phyloP scores from a whole-genome alignment of 176 grass and related monocot species.

The Eragrostis curvula region DNA sequence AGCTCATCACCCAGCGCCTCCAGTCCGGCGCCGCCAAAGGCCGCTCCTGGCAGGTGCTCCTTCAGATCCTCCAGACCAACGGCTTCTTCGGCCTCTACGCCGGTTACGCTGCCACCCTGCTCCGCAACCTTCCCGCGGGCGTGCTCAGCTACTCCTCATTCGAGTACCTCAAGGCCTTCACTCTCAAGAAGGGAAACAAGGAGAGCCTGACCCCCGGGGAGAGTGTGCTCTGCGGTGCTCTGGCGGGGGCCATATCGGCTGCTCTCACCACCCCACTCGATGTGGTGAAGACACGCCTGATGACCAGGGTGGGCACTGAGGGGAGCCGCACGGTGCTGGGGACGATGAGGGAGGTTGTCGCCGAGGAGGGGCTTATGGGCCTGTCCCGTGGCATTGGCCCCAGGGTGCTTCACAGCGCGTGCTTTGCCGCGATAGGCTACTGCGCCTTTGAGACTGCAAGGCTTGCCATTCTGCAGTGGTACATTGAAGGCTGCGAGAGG shows the following conservation, averaged over 20 bases:
- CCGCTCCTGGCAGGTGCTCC: conserved; percentile 71
- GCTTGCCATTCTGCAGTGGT: conserved; percentile 66
- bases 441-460: conserved; percentile 86
- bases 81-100: conserved; percentile 87
- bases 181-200: conserved; percentile 38
- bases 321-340: conserved; percentile 70
- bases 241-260: conserved; percentile 79
- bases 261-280: conserved; percentile 85
- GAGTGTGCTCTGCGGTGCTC: conserved; percentile 79
- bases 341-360: conserved; percentile 77
- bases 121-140: conserved; percentile 76
- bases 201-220: conserved; percentile 66
- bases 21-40: conserved; percentile 75
- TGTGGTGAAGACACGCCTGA: conserved; percentile 88
- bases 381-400: conserved; percentile 77
- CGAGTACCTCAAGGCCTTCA: conserved; percentile 94
- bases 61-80: conserved; percentile 62
- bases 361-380: conserved; percentile 72
- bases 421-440: conserved; percentile 87
- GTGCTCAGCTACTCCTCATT: conserved; percentile 96
- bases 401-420: conserved; percentile 89
- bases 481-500: conserved; percentile 53
- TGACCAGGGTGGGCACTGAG: conserved; percentile 68
- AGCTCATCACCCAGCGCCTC: conserved; percentile 97
- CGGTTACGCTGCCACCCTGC: conserved; percentile 84